Conservation (phyloP, 2,329 filamentous ascomycete genomes). For the Pezicula rhizophila region DNA sequence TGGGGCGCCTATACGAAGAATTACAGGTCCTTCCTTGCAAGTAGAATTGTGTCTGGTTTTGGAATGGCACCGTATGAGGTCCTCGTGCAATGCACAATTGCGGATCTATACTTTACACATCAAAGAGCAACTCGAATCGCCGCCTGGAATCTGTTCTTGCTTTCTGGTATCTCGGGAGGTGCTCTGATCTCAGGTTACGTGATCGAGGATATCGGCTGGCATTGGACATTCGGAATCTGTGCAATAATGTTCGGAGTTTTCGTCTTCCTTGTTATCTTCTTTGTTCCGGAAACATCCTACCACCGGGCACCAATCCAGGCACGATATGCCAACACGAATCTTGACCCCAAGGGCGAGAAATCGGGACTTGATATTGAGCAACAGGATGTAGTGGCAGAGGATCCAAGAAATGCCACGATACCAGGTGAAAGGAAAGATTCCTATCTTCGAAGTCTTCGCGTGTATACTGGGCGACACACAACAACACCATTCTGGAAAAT, state of each 20-base stretch:
- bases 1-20: conserved; percentile 39
- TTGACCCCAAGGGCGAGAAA: conserved; percentile 13
- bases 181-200: conserved; percentile 33
- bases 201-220: conserved; percentile 33
- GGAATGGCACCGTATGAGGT: conserved; percentile 47
- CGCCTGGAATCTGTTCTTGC: conserved; percentile 33
- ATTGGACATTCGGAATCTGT: conserved; percentile 34
- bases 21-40: conserved; percentile 40
- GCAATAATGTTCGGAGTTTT: conserved; percentile 26
- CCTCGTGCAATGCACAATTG: conserved; percentile 44
- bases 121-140: conserved; percentile 33
- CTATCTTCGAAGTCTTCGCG: conserved; percentile 21
- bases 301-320: conserved; percentile 10
- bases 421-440: conserved; percentile 20
- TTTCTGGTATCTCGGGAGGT: conserved; percentile 32
- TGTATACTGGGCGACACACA: conserved; percentile 29
- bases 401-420: conserved; percentile 1
- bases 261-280: conserved; percentile 13
- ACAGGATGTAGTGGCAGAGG: conserved; percentile 4
- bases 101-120: conserved; percentile 39
- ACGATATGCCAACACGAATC: conserved; percentile 13
- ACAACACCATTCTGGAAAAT: conserved; percentile 29
- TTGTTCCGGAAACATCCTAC: conserved; percentile 26
- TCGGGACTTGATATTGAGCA: neutral
- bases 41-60: conserved; percentile 39